Evolutionary conservation across 768 basidiomycete species (phyloP), one percentile per base, ranked within the genome.

Genomic region (Amanita rimosa): DNA sequence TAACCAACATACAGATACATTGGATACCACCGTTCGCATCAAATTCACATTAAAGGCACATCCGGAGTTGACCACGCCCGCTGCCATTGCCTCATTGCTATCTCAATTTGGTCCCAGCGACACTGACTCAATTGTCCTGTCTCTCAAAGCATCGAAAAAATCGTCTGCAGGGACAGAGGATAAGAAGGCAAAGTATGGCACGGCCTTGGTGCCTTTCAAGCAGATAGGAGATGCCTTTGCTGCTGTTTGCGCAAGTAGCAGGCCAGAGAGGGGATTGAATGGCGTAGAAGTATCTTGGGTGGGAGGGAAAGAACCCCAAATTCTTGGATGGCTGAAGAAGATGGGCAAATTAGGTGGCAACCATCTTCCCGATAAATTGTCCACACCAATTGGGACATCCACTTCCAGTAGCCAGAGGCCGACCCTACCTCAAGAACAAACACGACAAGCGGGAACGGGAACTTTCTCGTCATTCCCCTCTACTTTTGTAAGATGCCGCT

Each of bases 161-260:
- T 2, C 29, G 8, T 29, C 47, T 26, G 62, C 69, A 6, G 24
- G 24, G 41, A 14, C 41, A 0, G 64, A 73, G 0, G 69, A 72
- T 19, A 79, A 78, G 56, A 69, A 73, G n/a, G 73, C 76, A 4
- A 89, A 82, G 54, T 70, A 71, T 35, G 83, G 75, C 1, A 86
- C 73, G 5, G 88, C 89, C 0, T 70, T 86, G 4, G 76, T 89
- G 0, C 81, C 85, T 5, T 91, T 90, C 61, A 75, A 78, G 51
- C 82, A 81, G 54, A 81, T 90, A 39, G 74, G 80, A 1, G 76
- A 83, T 36, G 87, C 89, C 2, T 86, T 87, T 58, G 83, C 79
- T 2, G 84, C 79, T 2, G 81, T 90, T 0, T 79, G 79, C 54
- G 81, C 75, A 21, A 79, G 66, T 50, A 75, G 70, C 14, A 64